Evolutionary conservation across 176 grass and related monocot species (phyloP), one percentile per base, ranked within the genome.

Genomic region (maize (Zea mays)): DNA sequence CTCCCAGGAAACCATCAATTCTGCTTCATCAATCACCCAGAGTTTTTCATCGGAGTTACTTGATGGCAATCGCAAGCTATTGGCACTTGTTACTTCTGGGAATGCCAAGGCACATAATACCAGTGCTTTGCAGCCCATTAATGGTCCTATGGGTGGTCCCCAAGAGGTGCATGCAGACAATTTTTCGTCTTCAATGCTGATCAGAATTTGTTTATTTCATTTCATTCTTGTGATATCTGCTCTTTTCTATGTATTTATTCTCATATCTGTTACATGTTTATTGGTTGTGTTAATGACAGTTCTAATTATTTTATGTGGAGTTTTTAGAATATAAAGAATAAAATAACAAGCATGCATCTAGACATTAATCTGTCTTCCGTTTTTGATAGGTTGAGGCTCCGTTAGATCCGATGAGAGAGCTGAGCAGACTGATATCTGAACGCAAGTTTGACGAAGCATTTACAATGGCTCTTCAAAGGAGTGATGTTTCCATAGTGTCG

Each of bases 401-500:
- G 4, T 55, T 90, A 39, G 96, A 99, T 73, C 92, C 96, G 2
- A 96, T 69, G 83, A 96, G 91, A 77, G 96, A 96, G 67, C 82
- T 99, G 56, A 43, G 78, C 55, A 94, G 96, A 77, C 61, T 99
- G 52, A 82, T 99, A 77, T 78, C 87, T 58, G 96, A 99, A 63
- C 79, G 69, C 62, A 99, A 99, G 75, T 93, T 87, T 51, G 96
- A 96, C 1, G 96, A 99, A 78, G 90, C 96, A 45, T 99, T 99
- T 81, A 99, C 92, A 54, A 88, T 93, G 81, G 96, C 96, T 11
- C 92, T 99, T 70, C 96, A 99, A 75, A 93, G 87, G 86, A 89
- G 91, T 78, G 88, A 99, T 2, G 90, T 99, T 20, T 90, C 96
- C n/a, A 85, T 99, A 7, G 96, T 99, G 14, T 99, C 96, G 62